phyloP scores from a whole-genome alignment of 2,329 filamentous ascomycete species.

The Apiospora koreana region DNA sequence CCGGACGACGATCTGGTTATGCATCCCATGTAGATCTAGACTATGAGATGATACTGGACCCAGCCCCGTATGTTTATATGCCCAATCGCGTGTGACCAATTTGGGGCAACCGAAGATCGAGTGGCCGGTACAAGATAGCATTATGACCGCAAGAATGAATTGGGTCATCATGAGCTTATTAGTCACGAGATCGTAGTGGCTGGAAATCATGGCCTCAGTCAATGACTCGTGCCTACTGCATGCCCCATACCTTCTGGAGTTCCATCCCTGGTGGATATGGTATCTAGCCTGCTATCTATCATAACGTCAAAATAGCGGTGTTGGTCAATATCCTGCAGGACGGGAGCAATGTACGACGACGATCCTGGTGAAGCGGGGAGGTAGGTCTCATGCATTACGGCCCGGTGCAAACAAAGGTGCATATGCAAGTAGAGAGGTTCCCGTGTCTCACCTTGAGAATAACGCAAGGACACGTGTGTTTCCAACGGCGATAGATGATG shows the following conservation, averaged over 20 bases:
- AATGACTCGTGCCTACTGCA: not conserved
- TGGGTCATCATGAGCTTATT: not conserved
- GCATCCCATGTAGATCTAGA: not conserved
- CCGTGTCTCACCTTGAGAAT: not conserved
- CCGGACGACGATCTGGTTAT: not conserved
- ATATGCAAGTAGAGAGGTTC: not conserved
- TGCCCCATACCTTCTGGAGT: not conserved
- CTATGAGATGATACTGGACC: not conserved
- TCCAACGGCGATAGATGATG: not conserved
- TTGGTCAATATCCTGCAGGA: not conserved
- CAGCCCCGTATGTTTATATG: not conserved
- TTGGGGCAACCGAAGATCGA: not conserved
- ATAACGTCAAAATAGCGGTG: not conserved
- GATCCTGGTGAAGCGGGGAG: not conserved
- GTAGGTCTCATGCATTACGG: not conserved
- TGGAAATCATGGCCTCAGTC: not conserved
- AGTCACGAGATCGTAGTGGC: not conserved
- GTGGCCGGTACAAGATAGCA: not conserved
- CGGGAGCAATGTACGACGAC: not conserved
- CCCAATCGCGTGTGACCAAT: not conserved
- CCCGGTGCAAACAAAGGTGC: slow-evolving; percentile 1
- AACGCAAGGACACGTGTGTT: not conserved
- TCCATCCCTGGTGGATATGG: not conserved
- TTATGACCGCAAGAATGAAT: not conserved
- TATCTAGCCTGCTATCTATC: not conserved